phyloP scores from a whole-genome alignment of 2,329 filamentous ascomycete genomes.

The Sporothrix phasma region DNA sequence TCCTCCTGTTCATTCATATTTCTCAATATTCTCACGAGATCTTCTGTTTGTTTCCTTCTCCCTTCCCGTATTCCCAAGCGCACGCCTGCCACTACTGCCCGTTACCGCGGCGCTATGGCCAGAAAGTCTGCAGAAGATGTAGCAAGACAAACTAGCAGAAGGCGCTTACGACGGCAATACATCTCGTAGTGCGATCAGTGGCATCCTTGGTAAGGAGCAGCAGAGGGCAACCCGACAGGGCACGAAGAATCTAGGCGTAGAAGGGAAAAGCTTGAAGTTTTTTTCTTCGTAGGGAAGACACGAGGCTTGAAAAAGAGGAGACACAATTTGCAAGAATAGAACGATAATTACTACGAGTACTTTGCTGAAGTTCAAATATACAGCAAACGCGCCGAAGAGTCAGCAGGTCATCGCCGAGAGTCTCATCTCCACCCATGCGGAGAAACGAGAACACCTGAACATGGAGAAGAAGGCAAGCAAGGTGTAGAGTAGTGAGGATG shows the following conservation, averaged over 20 bases:
- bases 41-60: background rate
- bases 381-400: background rate
- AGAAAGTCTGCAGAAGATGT: background rate
- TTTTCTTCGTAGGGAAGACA: background rate
- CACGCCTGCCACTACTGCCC: too few relatives aligned
- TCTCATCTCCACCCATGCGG: background rate
- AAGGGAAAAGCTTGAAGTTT: background rate
- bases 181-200: slow-evolving; percentile 5
- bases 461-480: background rate
- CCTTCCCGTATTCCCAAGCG: too few relatives aligned
- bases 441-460: background rate
- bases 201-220: background rate
- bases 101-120: background rate
- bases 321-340: background rate
- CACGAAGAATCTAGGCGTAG: background rate
- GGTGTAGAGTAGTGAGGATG: background rate
- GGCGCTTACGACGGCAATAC: background rate
- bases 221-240: background rate
- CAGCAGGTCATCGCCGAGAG: background rate
- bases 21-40: too few relatives aligned
- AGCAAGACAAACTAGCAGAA: background rate
- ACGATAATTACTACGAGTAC: background rate
- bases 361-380: too few relatives aligned
- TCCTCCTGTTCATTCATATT: too few relatives aligned
- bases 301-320: background rate